A percentile compares a stretch with the other conserved stretches of the same genome.
phyloP scores from a whole-genome alignment of 2,329 filamentous ascomycete species.

The Stylonectria norvegica region DNA sequence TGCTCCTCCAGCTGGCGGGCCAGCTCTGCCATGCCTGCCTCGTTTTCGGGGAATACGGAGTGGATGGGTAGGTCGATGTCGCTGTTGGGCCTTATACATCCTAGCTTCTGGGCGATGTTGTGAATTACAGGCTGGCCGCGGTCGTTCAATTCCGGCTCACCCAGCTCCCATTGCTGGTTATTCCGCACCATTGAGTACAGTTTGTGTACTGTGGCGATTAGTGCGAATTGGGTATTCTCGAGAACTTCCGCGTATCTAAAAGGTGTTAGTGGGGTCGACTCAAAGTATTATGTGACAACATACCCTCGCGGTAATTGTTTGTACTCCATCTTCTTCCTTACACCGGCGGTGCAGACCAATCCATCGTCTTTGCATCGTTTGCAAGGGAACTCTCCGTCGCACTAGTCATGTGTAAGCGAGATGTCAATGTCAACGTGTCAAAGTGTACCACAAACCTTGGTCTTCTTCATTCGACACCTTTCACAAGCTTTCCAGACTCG shows the following conservation, averaged over 20 bases:
- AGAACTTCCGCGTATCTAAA: slow-evolving; percentile 60
- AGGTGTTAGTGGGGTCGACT: slow-evolving; percentile 17
- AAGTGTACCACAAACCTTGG: no score
- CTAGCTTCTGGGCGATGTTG: slow-evolving; percentile 61
- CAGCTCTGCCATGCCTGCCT: slow-evolving; percentile 54
- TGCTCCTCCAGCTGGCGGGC: slow-evolving; percentile 51
- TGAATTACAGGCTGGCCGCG: slow-evolving; percentile 61
- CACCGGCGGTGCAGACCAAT: slow-evolving; percentile 60
- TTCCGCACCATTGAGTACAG: slow-evolving; percentile 62
- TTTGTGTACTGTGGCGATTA: slow-evolving; percentile 63
- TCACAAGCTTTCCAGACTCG: slow-evolving; percentile 66
- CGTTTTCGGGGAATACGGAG: slow-evolving; percentile 59
- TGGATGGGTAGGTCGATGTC: slow-evolving; percentile 58
- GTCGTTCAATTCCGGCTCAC: slow-evolving; percentile 62
- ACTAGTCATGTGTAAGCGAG: slow-evolving; percentile 38
- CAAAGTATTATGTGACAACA: slow-evolving; percentile 19
- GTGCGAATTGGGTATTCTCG: slow-evolving; percentile 62
- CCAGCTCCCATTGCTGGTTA: slow-evolving; percentile 56
- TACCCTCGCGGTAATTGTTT: slow-evolving; percentile 63
- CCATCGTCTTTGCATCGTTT: slow-evolving; percentile 65
- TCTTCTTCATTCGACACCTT: slow-evolving; percentile 67
- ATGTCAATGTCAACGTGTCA: slow-evolving; percentile 15
- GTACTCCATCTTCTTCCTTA: slow-evolving; percentile 65
- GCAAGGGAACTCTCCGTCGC: slow-evolving; percentile 63
- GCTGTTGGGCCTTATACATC: slow-evolving; percentile 60